These are phyloP conservation scores for Malassezia slooffiae DNA, from an alignment of 1,284 basidiomycete species.

Conservation along the genomic window DNA sequence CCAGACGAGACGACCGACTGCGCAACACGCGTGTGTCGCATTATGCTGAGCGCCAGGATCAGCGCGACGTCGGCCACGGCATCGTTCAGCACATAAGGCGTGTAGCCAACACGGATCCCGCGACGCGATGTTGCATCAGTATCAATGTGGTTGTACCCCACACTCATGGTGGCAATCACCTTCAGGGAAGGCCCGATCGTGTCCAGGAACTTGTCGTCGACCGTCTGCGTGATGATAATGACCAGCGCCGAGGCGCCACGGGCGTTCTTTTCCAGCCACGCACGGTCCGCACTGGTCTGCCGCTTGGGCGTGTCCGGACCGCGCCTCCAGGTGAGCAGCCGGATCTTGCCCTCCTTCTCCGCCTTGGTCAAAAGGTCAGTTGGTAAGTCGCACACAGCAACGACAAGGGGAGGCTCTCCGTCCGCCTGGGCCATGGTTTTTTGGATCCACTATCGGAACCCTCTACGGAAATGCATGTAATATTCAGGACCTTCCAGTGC, in stretches of 20 bases:
- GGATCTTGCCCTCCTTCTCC: constrained; percentile 16
- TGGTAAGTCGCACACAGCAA: too few relatives aligned
- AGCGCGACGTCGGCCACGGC: constrained; percentile 80
- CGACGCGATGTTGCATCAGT: constrained; percentile 57
- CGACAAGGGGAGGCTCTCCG: too few relatives aligned
- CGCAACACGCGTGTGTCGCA: constrained; percentile 60
- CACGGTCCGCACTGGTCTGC: constrained; percentile 52
- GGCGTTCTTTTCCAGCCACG: constrained; percentile 70
- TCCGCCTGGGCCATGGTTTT: too few relatives aligned
- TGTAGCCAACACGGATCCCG: constrained; percentile 71
- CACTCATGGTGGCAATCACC: constrained; percentile 70
- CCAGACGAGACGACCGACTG: constrained; percentile 60
- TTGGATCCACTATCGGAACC: too few relatives aligned
- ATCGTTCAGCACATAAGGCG: constrained; percentile 76
- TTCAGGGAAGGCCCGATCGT: constrained; percentile 53
- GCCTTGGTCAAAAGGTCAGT: not conserved
- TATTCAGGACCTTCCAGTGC: too few relatives aligned
- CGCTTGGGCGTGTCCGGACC: constrained; percentile 16
- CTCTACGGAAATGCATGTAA: too few relatives aligned
- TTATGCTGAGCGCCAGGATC: constrained; percentile 82
- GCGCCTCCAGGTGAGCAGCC: constrained; percentile 59
- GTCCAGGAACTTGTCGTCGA: constrained; percentile 51
- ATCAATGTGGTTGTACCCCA: constrained; percentile 63
- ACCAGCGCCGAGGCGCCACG: constrained; percentile 58
- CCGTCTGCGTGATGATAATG: constrained; percentile 62